Conservation (phyloP, 306 rosid species). For the Lupinus albus region DNA sequence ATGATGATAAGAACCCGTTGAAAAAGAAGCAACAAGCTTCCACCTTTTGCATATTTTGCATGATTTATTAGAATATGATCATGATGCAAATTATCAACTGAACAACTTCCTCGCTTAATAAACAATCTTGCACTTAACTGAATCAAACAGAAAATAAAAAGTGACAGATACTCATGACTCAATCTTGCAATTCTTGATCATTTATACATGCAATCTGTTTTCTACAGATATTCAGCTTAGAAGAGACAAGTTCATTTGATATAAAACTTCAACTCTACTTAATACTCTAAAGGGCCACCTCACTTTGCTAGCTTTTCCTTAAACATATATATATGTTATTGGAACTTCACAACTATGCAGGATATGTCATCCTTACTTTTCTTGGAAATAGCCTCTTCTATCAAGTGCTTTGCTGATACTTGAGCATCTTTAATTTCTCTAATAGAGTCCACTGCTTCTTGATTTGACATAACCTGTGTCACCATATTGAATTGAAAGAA, state of each 20-base stretch:
- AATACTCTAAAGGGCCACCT: background rate
- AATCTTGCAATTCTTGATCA: conserved; percentile 11
- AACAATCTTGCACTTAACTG: too few relatives aligned
- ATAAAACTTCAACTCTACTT: conserved; percentile 3
- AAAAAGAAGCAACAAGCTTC: conserved; percentile 10
- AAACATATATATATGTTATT: conserved; percentile 15
- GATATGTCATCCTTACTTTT: conserved; percentile 67
- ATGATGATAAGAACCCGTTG: background rate
- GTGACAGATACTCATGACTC: too few relatives aligned
- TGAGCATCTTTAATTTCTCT: conserved; percentile 50
- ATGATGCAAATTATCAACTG: too few relatives aligned
- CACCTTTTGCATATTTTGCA: conserved; percentile 32
- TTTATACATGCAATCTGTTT: conserved; percentile 24
- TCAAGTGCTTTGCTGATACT: too few relatives aligned
- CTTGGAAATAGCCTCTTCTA: conserved; percentile 55
- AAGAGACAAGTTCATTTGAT: conserved; percentile 26
- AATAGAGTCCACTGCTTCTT: conserved; percentile 57
- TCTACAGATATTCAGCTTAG: conserved; percentile 10
- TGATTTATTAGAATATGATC: too few relatives aligned
- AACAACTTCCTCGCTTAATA: too few relatives aligned
- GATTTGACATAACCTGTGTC: conserved; percentile 56
- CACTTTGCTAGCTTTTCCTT: background rate
- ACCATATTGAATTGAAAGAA: background rate
- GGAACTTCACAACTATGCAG: conserved; percentile 56
- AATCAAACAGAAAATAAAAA: too few relatives aligned